phyloP scores from a whole-genome alignment of 1,284 basidiomycete genomes.

The Sphaerobolus stellatus region DNA sequence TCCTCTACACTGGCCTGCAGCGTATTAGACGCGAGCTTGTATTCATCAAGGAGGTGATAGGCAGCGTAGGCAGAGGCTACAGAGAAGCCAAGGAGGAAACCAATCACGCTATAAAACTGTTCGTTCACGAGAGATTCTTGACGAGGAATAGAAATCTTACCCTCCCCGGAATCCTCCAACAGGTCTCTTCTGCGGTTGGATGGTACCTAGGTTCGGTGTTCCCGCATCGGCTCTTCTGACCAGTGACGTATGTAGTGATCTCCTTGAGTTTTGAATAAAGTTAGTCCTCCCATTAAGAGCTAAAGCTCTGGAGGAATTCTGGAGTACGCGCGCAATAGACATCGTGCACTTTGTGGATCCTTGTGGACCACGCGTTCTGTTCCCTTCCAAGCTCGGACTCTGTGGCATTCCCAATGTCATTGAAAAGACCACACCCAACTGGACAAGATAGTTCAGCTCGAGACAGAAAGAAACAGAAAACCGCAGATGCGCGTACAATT shows the following conservation, averaged over 20 bases:
- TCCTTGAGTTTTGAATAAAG: conserved; percentile 15
- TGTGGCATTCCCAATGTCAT: conserved; percentile 38
- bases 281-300: conserved; percentile 6
- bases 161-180: conserved; percentile 85
- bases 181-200: conserved; percentile 68
- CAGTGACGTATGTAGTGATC: conserved; percentile 37
- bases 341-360: conserved; percentile 22
- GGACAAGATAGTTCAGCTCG: conserved; percentile 43
- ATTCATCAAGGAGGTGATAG: conserved; percentile 87
- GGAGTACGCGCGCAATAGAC: conserved; percentile 32
- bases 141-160: conserved; percentile 52
- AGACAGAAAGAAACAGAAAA: conserved; percentile 68
- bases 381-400: neutral
- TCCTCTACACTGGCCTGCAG: conserved; percentile 86
- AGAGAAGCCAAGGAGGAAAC: conserved; percentile 88
- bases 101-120: conserved; percentile 64
- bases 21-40: conserved; percentile 80
- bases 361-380: conserved; percentile 19
- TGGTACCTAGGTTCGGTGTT: conserved; percentile 52
- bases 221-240: conserved; percentile 49
- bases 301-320: conserved; percentile 2
- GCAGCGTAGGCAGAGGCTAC: conserved; percentile 81
- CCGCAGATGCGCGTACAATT: conserved; percentile 64
- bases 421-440: conserved; percentile 48
- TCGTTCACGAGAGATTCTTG: too few species aligned